Evolutionary conservation across 1,284 basidiomycete genomes (phyloP).

Genomic region (Ceratobasidium sp.): DNA sequence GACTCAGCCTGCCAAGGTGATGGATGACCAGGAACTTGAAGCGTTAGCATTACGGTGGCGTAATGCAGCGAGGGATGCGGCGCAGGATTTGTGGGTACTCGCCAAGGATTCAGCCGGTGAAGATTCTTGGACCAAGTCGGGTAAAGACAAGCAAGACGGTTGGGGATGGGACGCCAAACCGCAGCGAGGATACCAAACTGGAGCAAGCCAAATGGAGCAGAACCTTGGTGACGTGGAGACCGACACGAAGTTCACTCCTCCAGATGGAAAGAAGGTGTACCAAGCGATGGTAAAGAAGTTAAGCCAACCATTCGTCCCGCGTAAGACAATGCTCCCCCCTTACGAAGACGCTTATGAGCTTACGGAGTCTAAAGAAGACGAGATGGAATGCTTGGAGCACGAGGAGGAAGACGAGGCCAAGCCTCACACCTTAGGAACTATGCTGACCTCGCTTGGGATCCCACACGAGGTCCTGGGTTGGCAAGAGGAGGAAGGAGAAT

Average conservation of each 20-base stretch:
- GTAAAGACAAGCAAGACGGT: neutral
- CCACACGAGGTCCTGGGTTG: conserved; percentile 45
- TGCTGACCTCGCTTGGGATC: conserved; percentile 45
- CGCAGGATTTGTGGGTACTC: conserved; percentile 45
- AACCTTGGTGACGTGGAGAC: neutral
- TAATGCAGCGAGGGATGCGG: conserved; percentile 42
- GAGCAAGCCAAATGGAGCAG: neutral
- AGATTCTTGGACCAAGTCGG: conserved; percentile 9
- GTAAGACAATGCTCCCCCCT: conserved; percentile 5
- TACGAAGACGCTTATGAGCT: neutral
- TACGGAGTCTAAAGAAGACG: neutral
- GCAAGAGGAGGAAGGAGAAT: conserved; percentile 45
- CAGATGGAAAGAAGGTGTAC: conserved; percentile 8
- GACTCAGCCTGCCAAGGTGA: conserved; percentile 3
- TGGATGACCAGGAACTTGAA: conserved; percentile 39
- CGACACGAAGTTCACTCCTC: neutral
- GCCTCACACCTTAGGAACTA: conserved; percentile 42
- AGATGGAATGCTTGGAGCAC: neutral
- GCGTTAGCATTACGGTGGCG: conserved; percentile 41
- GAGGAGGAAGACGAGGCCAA: conserved; percentile 1
- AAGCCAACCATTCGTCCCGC: conserved; percentile 11
- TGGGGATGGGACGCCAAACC: conserved; percentile 30
- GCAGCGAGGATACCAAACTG: neutral
- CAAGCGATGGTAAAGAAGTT: conserved; percentile 21
- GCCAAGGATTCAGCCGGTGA: neutral